Base-by-base conservation (phyloP, 2,329 filamentous ascomycete genomes). In the Botrytis hyacinthi region DNA sequence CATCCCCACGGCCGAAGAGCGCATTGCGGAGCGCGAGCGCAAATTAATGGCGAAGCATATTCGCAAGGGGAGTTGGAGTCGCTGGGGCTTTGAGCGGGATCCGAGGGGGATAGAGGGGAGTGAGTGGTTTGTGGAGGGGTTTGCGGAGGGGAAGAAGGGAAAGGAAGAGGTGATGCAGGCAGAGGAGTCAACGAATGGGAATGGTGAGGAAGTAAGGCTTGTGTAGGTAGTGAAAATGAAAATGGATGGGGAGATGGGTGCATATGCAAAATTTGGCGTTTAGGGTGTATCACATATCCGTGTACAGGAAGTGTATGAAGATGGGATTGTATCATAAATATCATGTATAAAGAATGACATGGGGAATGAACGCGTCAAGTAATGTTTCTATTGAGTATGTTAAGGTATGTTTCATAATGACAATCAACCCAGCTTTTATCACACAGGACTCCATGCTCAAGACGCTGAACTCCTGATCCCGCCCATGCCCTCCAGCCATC, bases 1-100 rank as follows among this genome's bases (percentile, higher is more conserved):
- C 0, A 85, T 96, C 18, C 91, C 91, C 40, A 89, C 86, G 0
- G 81, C 89, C 63, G 88, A 90, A 70, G 89, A 94, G 81, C 84
- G 88, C 61, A 85, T 89, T 78, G 85, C 81, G 69, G 83, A 85
- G 70, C 86, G 87, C 73, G 86, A 89, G 67, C 82, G 83, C 44
- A 86, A 89, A 81, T 87, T 87, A 73, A 82, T 84, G 46, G 84
- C 83, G 51, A 93, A 93, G 82, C 84, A 87, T 59, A 85, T 87
- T 77, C 84, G 89, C 71, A 84, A 84, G 74, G 82, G 54, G 69
- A 12, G 14, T 29, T 62, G 66, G 70, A 35, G 70, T 29, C 60
- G 61, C 1, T 73, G 71, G 71, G 71, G 71, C 0, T 70, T 67
- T 48, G 73, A 80, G 78, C 22, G 37, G 44, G 61, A 67, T 51